These are phyloP conservation scores for Tetraselmis chui DNA, from an alignment of 139 green algal species.

Conservation along the genomic window DNA sequence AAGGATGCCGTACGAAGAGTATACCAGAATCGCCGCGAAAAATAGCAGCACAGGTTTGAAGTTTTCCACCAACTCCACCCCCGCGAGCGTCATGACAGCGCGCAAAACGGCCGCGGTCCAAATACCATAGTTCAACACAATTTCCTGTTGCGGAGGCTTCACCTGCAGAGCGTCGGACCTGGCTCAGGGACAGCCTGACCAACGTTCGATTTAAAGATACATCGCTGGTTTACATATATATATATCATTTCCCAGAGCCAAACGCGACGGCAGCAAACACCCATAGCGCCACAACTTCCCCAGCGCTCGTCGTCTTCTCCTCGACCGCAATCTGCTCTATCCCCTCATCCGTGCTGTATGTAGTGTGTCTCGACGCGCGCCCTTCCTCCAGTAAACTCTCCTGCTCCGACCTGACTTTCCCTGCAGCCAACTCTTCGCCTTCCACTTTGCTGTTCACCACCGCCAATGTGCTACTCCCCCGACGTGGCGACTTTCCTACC, in stretches of 20 bases:
- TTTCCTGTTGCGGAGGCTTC: not conserved
- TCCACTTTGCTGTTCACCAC: not conserved
- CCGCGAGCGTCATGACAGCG: constrained; percentile 73
- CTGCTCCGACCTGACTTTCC: not conserved
- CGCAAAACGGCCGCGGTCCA: constrained; percentile 80
- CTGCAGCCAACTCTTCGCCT: not conserved
- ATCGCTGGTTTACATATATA: constrained; percentile 34
- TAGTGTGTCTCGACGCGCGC: not conserved
- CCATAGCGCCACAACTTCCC: constrained; percentile 42
- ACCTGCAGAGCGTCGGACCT: too few relatives aligned
- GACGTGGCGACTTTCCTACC: not conserved
- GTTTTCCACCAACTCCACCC: constrained; percentile 66
- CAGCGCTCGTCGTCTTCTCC: constrained; percentile 22
- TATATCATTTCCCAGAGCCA: constrained; percentile 55
- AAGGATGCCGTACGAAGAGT: constrained; percentile 65
- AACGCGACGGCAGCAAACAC: constrained; percentile 59
- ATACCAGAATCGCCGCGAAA: constrained; percentile 90
- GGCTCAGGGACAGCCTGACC: too few relatives aligned
- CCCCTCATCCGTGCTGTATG: not conserved
- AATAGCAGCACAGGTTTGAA: constrained; percentile 85
- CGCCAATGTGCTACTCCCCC: not conserved
- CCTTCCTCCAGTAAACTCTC: too few relatives aligned
- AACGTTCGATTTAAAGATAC: constrained; percentile 6
- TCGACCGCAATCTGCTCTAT: not conserved
- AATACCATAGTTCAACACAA: constrained; percentile 86